Conservation (phyloP, 768 basidiomycete species). For the Panus rudis region DNA sequence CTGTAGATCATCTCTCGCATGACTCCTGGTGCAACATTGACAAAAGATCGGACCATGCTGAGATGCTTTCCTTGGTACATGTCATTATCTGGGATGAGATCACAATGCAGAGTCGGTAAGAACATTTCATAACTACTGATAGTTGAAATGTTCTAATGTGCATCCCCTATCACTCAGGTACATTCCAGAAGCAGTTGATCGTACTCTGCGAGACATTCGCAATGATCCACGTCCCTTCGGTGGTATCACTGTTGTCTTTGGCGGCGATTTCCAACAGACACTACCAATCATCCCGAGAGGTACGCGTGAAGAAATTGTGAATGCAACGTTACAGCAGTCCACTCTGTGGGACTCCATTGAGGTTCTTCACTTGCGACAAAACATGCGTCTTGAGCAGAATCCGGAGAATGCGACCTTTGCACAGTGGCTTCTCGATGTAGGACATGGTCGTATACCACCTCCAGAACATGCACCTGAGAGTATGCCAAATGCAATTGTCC, state of each 20-base stretch:
- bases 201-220: conserved; percentile 28
- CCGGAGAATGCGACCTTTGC: conserved; percentile 4
- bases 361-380: conserved; percentile 13
- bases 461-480: background rate
- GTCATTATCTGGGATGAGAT: conserved; percentile 42
- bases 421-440: conserved; percentile 12
- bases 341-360: conserved; percentile 29
- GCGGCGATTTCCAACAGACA: conserved; percentile 43
- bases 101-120: conserved; percentile 28
- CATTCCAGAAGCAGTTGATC: conserved; percentile 41
- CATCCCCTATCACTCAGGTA: too few relatives aligned
- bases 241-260: conserved; percentile 39
- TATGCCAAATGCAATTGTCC: conserved; percentile 3
- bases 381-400: conserved; percentile 26
- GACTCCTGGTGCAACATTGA: conserved; percentile 26
- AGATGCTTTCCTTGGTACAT: background rate
- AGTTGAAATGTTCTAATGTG: too few relatives aligned
- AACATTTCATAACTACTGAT: too few relatives aligned
- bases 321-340: conserved; percentile 29
- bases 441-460: conserved; percentile 9
- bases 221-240: conserved; percentile 29
- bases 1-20: conserved; percentile 26
- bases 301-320: conserved; percentile 30
- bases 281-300: conserved; percentile 37
- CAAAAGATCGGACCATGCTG: background rate